phyloP scores from a whole-genome alignment of 2,329 filamentous ascomycete species.

The Apiospora marii region DNA sequence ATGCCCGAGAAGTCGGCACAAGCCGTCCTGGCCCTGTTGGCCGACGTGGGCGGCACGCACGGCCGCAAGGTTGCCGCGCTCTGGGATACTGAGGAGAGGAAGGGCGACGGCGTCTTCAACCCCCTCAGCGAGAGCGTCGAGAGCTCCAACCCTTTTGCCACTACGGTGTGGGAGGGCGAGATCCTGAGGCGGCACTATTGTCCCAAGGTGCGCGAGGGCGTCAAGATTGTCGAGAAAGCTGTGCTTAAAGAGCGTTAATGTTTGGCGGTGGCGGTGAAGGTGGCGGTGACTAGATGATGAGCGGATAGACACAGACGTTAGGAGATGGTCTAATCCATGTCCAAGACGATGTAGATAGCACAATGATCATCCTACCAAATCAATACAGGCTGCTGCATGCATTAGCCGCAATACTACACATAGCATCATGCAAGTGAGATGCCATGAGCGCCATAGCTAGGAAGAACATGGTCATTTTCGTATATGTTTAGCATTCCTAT shows the following conservation, averaged over 20 bases:
- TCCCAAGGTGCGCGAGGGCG: slow-evolving; percentile 81
- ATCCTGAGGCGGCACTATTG: slow-evolving; percentile 85
- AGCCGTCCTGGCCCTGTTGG: slow-evolving; percentile 79
- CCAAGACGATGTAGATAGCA: background rate
- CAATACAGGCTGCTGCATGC: background rate
- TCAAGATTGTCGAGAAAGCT: slow-evolving; percentile 73
- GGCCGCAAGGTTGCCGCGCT: slow-evolving; percentile 82
- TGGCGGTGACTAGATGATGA: background rate
- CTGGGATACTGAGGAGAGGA: slow-evolving; percentile 94
- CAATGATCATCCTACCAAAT: background rate
- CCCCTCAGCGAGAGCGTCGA: slow-evolving; percentile 77
- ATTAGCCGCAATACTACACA: background rate
- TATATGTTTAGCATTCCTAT: background rate
- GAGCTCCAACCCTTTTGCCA: slow-evolving; percentile 87
- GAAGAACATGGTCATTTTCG: background rate
- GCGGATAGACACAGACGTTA: background rate
- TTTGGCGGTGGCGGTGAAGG: background rate
- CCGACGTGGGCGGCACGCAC: slow-evolving; percentile 82
- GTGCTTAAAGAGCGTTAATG: slow-evolving; percentile 46
- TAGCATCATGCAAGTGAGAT: background rate
- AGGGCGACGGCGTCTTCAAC: slow-evolving; percentile 88
- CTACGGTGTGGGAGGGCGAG: slow-evolving; percentile 94
- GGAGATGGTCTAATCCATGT: background rate
- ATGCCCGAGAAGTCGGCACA: slow-evolving; percentile 88
- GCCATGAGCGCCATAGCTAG: background rate